Evolutionary conservation across 768 basidiomycete species (phyloP).

Genomic region (Hericium rajendrae): DNA sequence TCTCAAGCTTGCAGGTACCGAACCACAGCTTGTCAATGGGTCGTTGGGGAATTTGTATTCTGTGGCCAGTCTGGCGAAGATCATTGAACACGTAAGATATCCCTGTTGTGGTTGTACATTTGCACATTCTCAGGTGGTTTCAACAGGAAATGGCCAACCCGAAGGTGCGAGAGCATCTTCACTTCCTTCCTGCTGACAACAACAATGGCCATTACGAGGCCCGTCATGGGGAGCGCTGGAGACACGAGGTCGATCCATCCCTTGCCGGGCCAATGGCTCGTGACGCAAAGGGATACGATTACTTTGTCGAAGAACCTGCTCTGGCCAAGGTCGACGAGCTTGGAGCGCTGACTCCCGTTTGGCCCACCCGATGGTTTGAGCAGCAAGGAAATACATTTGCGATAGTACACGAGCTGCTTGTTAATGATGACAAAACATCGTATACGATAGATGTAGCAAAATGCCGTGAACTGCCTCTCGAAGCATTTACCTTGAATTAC

Average conservation of each 20-base stretch:
- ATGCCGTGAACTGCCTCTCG: not conserved
- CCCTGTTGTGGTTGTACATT: not conserved
- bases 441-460: not conserved
- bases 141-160: constrained; percentile 10
- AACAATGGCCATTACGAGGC: not conserved
- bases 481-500: not conserved
- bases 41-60: not conserved
- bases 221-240: constrained; percentile 3
- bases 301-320: constrained; percentile 11
- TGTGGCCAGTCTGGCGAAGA: not conserved
- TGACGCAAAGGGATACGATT: constrained; percentile 4
- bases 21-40: not conserved
- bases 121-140: not conserved
- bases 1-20: not conserved
- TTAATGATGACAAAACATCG: accelerated
- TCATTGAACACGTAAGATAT: not conserved
- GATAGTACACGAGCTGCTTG: not conserved
- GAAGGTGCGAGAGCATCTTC: constrained; percentile 1
- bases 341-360: not conserved
- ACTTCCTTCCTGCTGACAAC: constrained; percentile 1
- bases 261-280: constrained; percentile 9
- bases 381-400: not conserved
- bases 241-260: not conserved
- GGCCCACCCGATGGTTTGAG: not conserved
- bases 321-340: constrained; percentile 1